Evolutionary conservation across 176 grass and related monocot genomes (phyloP), one percentile per base, ranked within the genome.

Genomic region (Hsuehochloa calcarea): DNA sequence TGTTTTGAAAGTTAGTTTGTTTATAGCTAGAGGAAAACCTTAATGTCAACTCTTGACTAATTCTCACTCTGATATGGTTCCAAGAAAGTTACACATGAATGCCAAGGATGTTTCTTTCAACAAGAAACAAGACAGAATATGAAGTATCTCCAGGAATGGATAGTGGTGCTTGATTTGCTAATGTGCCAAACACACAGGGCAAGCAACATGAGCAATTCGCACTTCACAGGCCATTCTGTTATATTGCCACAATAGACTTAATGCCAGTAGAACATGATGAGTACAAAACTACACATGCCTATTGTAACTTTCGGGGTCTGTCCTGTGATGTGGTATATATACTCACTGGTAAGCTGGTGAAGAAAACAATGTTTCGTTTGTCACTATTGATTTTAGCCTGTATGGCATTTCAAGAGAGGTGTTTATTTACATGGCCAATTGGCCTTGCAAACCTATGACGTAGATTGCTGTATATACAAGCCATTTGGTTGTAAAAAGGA

Each of bases 171-270:
- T 50, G 27, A 70, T 85, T 77, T 65, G 78, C 44, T 70, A 20
- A 3, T 6, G 41, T 64, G 46, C 60, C 60, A 49, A 46, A 66
- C 55, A n/a, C 38, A 44, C 14, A 44, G 67, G 17, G 47, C 68
- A 80, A 74, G 62, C 68, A 68, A 79, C 45, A 56, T 15, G 37
- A 56, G 16, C 29, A 12, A 51, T 77, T 77, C 77, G 77, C 74
- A 15, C 31, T 70, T 23, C 63, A 67, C 26, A 40, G 38, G 8
- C 0, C 60, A 50, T 85, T 79, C 81, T 80, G 68, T 75, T 85
- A 65, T 41, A 52, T 85, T 81, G 81, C 70, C 60, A n/a, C 50
- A 85, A 58, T 70, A 51, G 77, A 70, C 82, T 77, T 50, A 19
- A 49, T 61, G 59, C 50, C 70, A 89, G 11, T 47, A 67, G 40